Percentiles rank a stretch among this genome's conserved stretches.
Conservation (phyloP, 208 protist species). For the Crithidia bombi region DNA sequence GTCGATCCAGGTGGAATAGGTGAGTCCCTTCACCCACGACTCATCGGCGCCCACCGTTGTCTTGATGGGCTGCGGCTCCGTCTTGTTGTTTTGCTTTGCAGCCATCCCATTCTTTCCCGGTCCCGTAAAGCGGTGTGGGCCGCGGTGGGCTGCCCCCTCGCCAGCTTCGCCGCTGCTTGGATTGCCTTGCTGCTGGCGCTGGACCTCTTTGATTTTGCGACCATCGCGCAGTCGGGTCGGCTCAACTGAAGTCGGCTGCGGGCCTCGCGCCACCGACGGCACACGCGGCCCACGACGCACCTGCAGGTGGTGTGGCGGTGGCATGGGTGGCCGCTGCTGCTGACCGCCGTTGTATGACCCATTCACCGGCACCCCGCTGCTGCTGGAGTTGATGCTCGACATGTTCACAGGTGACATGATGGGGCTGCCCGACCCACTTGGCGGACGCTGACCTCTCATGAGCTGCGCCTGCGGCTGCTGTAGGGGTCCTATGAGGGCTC, state of each 20-base stretch:
- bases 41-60: constrained; percentile 50
- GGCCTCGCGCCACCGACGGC: constrained; percentile 44
- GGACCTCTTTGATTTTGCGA: constrained; percentile 27
- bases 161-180: neutral
- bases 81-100: neutral
- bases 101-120: constrained; percentile 18
- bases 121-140: constrained; percentile 6
- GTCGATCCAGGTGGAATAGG: constrained; percentile 46
- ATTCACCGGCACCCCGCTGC: neutral
- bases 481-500: neutral
- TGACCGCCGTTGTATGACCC: neutral
- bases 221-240: constrained; percentile 41
- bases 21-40: constrained; percentile 42
- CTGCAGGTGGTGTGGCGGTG: neutral
- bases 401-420: neutral
- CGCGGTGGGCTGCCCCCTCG: neutral
- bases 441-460: neutral
- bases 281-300: constrained; percentile 8
- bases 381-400: neutral
- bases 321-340: neutral
- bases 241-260: constrained; percentile 42
- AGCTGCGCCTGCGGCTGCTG: neutral
- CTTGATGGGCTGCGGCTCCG: constrained; percentile 32
- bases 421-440: constrained; percentile 1
- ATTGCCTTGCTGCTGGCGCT: constrained; percentile 13